These are phyloP conservation scores for Lipomyces yamadae DNA, from an alignment of 805 yeast genomes.

Conservation along the genomic window DNA sequence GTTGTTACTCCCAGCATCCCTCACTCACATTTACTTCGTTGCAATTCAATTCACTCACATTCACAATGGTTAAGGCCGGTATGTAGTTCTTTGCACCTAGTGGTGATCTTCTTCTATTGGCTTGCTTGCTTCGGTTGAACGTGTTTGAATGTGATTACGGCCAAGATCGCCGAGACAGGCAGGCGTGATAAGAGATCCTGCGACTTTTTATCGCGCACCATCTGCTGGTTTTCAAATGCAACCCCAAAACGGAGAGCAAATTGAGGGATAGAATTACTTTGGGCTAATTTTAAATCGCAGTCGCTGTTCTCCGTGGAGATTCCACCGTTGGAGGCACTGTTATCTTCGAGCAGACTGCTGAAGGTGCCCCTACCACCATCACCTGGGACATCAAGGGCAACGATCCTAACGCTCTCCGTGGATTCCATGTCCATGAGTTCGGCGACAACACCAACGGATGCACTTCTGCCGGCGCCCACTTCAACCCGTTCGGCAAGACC, in stretches of 20 bases:
- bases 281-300: conserved; percentile 47
- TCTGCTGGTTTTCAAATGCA: background rate
- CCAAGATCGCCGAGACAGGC: background rate
- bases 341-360: conserved; percentile 80
- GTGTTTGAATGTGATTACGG: background rate
- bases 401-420: conserved; percentile 84
- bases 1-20: background rate
- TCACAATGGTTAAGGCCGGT: conserved; percentile 68
- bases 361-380: conserved; percentile 80
- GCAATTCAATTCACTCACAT: conserved; percentile 1
- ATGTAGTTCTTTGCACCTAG: conserved; percentile 45
- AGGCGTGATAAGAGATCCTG: too few relatives aligned
- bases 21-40: background rate
- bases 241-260: too few relatives aligned
- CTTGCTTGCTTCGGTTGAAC: background rate
- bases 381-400: conserved; percentile 90
- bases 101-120: background rate
- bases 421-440: conserved; percentile 97
- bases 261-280: conserved; percentile 7
- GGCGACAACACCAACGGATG: conserved; percentile 99
- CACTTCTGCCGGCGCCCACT: conserved; percentile 97
- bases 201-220: background rate
- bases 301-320: conserved; percentile 97
- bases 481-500: conserved; percentile 84
- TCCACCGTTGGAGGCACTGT: conserved; percentile 87